Evolutionary conservation across 2,329 filamentous ascomycete species (phyloP), one percentile per base, ranked within the genome.

Genomic region (Neonectria neomacrospora): DNA sequence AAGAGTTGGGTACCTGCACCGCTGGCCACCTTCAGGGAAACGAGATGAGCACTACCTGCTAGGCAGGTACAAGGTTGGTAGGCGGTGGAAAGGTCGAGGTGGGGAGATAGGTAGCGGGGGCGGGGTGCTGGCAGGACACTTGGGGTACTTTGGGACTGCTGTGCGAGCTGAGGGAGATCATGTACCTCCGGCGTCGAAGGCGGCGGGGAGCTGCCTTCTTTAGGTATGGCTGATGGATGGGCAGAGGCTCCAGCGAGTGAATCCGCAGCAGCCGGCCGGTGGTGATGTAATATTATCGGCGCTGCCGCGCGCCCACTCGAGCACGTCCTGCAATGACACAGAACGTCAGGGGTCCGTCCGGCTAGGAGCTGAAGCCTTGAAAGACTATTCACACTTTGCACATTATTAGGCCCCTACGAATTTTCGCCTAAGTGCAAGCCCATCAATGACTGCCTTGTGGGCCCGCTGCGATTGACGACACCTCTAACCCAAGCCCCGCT

Each of bases 1-100:
- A 71, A 73, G 71, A 71, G 65, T 73, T 73, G 64, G 69, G 71
- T 63, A 65, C 54, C 64, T 63, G 67, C 57, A 68, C 32, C 30
- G 54, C 54, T 54, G 54, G 44, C 60, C 60, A 63, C 54, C 54
- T 63, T 51, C 20, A 64, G 62, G 60, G 55, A 50, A 61, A 71
- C 56, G 54, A 51, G 41, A 58, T 18, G 50, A 48, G 12, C 23
- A 30, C 23, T 8, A 18, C 26, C 3, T 26, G 28, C 16, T n/a
- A 20, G 45, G 37, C 10, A 20, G 45, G 37, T 41, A 41, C 37
- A 18, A 41, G 34, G 34, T 11, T n/a, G n/a, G 37, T 41, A 41
- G 37, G 37, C 37, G 63, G 62, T 63, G 63, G 65, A 65, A 59
- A 37, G 34, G 52, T 34, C 39, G 58, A 60, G 61, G 69, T 61